phyloP scores from a whole-genome alignment of 2,329 filamentous ascomycete genomes.

The Pseudopyricularia cyperi region DNA sequence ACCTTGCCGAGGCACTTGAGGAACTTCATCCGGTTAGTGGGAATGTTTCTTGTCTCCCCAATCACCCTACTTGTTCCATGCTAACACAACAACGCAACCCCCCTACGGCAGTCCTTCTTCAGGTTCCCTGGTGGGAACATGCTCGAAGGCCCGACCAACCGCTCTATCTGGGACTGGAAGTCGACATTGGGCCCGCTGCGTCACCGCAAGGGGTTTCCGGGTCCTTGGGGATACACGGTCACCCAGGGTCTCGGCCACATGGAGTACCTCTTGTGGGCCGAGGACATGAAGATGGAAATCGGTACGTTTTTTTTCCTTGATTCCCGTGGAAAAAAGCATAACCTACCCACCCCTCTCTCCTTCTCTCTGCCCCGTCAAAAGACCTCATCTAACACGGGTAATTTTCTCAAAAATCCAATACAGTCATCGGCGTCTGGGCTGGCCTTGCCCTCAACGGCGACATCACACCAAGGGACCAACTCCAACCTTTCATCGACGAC shows the following conservation, averaged over 20 bases:
- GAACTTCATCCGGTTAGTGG: conserved; percentile 8
- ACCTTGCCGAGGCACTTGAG: conserved; percentile 32
- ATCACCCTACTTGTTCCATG: not conserved
- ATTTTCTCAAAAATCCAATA: not conserved
- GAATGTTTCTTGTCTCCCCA: no score
- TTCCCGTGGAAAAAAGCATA: no score
- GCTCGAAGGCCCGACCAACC: conserved; percentile 32
- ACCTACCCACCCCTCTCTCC: not conserved
- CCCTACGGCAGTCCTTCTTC: conserved; percentile 31
- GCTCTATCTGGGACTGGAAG: conserved; percentile 36
- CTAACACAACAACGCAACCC: not conserved
- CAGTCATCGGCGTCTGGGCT: conserved; percentile 38
- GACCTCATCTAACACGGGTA: no score
- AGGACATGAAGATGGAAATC: conserved; percentile 45
- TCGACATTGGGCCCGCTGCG: conserved; percentile 39
- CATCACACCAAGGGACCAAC: conserved; percentile 33
- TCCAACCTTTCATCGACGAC: conserved; percentile 43
- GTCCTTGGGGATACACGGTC: conserved; percentile 47
- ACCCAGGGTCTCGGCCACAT: conserved; percentile 49
- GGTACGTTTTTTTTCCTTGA: conserved; percentile 14
- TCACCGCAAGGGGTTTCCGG: conserved; percentile 39
- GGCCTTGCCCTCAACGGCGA: conserved; percentile 43
- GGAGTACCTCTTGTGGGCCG: conserved; percentile 48
- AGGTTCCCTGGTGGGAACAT: conserved; percentile 55
- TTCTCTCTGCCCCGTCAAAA: not conserved